Conservation (phyloP, 2,329 filamentous ascomycete species). For the Fusarium continuum region DNA sequence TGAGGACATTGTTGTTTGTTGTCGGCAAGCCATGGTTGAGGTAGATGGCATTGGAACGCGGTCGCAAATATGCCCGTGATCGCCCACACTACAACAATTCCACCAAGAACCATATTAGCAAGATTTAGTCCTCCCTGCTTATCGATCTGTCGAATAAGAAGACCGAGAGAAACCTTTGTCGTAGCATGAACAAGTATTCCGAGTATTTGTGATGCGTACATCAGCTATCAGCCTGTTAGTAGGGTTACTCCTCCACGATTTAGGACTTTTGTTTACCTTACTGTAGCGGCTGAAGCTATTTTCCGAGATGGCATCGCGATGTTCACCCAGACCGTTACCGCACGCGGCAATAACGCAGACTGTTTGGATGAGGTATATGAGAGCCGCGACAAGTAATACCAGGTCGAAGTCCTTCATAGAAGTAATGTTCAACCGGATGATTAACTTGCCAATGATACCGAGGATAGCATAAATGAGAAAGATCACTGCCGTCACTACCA, state of each 20-base stretch:
- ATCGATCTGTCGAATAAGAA: slow-evolving; percentile 39
- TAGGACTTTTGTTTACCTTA: slow-evolving; percentile 12
- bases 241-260: rapidly evolving
- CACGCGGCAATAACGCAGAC: slow-evolving; percentile 32
- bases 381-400: background rate
- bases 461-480: slow-evolving; percentile 38
- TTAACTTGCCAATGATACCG: slow-evolving; percentile 31
- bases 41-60: slow-evolving; percentile 29
- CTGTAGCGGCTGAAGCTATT: slow-evolving; percentile 15
- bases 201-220: slow-evolving; percentile 33
- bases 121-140: slow-evolving; percentile 20
- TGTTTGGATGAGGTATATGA: slow-evolving; percentile 35
- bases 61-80: slow-evolving; percentile 24
- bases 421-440: slow-evolving; percentile 39
- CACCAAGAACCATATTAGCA: slow-evolving; percentile 26
- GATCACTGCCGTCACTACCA: slow-evolving; percentile 33
- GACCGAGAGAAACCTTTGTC: slow-evolving; percentile 36
- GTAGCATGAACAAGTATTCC: slow-evolving; percentile 27
- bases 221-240: slow-evolving; percentile 24
- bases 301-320: slow-evolving; percentile 8
- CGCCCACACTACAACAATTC: slow-evolving; percentile 13
- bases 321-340: slow-evolving; percentile 23
- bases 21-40: slow-evolving; percentile 25
- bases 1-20: slow-evolving; percentile 17
- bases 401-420: slow-evolving; percentile 37